These are phyloP conservation scores for Talaromyces sp. DNA, from an alignment of 2,329 filamentous ascomycete genomes.

Conservation along the genomic window DNA sequence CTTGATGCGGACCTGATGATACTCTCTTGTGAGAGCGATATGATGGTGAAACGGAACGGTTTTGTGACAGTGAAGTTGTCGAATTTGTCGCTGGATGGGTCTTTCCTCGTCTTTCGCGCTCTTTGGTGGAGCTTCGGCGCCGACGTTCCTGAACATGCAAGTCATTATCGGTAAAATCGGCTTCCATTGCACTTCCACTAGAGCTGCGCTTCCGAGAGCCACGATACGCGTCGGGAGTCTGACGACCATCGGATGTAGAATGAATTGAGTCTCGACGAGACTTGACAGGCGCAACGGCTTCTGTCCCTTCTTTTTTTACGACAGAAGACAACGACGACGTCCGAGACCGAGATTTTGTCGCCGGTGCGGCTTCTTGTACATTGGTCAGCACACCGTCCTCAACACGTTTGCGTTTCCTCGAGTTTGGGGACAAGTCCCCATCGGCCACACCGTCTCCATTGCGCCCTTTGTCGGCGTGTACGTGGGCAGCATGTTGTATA, in stretches of 20 bases:
- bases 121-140: conserved; percentile 18
- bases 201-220: conserved; percentile 35
- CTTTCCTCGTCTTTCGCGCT: conserved; percentile 28
- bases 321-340: conserved; percentile 26
- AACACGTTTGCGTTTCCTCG: conserved; percentile 18
- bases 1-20: conserved; percentile 32
- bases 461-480: conserved; percentile 26
- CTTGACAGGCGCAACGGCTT: conserved; percentile 27
- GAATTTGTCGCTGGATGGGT: conserved; percentile 24
- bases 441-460: conserved; percentile 15
- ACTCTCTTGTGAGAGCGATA: conserved; percentile 37
- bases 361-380: conserved; percentile 18
- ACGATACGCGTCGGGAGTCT: conserved; percentile 19
- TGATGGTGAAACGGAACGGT: conserved; percentile 36
- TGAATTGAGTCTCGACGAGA: conserved; percentile 24
- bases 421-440: conserved; percentile 6
- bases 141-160: conserved; percentile 14
- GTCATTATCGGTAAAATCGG: conserved; percentile 27
- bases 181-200: conserved; percentile 34
- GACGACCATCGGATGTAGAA: conserved; percentile 19
- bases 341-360: conserved; percentile 26
- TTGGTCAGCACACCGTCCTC: conserved; percentile 24
- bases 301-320: conserved; percentile 37
- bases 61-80: conserved; percentile 26
- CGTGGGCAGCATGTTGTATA: conserved; percentile 37